Conservation (phyloP, 495 filamentous ascomycete genomes). For the Oleoguttula mirabilis region DNA sequence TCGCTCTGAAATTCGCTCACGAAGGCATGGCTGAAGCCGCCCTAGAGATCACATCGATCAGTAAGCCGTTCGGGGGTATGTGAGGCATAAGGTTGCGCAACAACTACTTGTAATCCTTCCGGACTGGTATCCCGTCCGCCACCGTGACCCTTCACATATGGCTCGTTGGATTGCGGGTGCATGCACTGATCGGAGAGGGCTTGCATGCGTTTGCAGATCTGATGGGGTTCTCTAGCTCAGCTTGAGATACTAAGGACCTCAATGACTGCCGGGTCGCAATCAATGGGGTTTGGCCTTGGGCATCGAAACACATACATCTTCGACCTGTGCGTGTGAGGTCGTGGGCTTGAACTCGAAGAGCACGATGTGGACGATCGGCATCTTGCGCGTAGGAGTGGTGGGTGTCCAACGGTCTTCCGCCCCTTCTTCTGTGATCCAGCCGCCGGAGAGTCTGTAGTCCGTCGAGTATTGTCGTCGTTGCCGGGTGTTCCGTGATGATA, state of each 20-base stretch:
- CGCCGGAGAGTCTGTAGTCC: slow-evolving; percentile 4
- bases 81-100: no score
- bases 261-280: no score
- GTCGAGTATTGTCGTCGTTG: background rate
- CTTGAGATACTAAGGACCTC: no score
- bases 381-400: slow-evolving; percentile 18
- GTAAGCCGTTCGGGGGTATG: no score
- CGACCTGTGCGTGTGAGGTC: slow-evolving; percentile 30
- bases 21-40: slow-evolving; percentile 49
- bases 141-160: slow-evolving; percentile 47
- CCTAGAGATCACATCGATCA: slow-evolving; percentile 26
- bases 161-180: slow-evolving; percentile 36
- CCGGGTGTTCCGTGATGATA: no score
- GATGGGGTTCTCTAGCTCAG: slow-evolving; percentile 1
- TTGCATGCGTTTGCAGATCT: slow-evolving; percentile 34
- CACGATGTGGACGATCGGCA: slow-evolving; percentile 49
- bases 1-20: slow-evolving; percentile 47
- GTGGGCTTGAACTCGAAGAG: slow-evolving; percentile 49
- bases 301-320: slow-evolving; percentile 36
- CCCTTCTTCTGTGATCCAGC: slow-evolving; percentile 2
- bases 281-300: no score
- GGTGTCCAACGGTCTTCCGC: background rate
- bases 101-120: slow-evolving; percentile 49
- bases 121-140: slow-evolving; percentile 53
- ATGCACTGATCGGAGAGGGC: slow-evolving; percentile 33